Percentiles rank a stretch among this genome's conserved stretches.
Conservation (phyloP, 345 rosid genomes). For the Ailanthus altissimus region DNA sequence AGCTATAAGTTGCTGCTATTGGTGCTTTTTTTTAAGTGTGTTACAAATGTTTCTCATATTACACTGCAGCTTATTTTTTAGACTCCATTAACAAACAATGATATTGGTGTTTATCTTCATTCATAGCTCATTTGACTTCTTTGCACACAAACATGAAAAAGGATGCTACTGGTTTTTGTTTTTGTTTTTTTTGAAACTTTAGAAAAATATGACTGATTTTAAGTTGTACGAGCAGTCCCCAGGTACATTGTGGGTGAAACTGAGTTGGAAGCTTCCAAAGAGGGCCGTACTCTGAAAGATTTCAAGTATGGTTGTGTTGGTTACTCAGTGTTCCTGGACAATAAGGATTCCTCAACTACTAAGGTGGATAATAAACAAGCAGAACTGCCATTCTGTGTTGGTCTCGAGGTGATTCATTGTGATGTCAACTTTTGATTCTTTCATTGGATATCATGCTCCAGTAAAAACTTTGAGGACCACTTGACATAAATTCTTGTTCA, state of each 20-base stretch:
- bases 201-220: conserved; percentile 14
- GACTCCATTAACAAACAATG: neutral
- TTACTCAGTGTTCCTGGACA: conserved; percentile 43
- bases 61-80: neutral
- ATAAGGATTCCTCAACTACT: conserved; percentile 29
- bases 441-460: neutral
- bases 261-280: conserved; percentile 44
- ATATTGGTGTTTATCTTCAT: neutral
- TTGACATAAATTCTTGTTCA: neutral
- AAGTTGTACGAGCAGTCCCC: conserved; percentile 35
- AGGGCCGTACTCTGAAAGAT: conserved; percentile 36
- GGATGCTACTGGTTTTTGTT: neutral
- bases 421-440: conserved; percentile 16
- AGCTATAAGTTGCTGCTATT: neutral
- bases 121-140: neutral
- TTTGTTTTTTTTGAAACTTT: neutral
- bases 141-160: neutral
- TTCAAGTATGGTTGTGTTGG: conserved; percentile 52
- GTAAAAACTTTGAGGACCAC: neutral
- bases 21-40: neutral
- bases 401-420: conserved; percentile 42
- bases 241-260: conserved; percentile 37
- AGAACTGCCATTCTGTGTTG: conserved; percentile 45
- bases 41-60: neutral
- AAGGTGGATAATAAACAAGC: conserved; percentile 25